A percentile compares a stretch with the other conserved stretches of the same genome.
Evolutionary conservation across 169 alveolate genomes (phyloP).

Genomic region (Cytauxzoon felis): DNA sequence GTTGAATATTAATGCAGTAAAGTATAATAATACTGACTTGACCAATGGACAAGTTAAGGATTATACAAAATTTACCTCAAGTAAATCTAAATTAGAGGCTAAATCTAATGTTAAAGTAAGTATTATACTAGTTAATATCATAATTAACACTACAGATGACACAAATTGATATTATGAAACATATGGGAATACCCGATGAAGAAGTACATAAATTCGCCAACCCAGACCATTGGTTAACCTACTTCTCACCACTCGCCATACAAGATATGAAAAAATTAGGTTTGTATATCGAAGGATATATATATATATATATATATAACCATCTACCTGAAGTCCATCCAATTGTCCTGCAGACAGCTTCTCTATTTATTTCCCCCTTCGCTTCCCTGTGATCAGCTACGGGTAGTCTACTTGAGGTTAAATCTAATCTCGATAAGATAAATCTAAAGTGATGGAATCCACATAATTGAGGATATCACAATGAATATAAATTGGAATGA

Average conservation of each 20-base stretch:
- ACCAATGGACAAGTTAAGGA: slow-evolving; percentile 52
- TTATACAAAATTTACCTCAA: slow-evolving; percentile 68
- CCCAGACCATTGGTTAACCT: slow-evolving; percentile 95
- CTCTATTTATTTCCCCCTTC: too few species aligned
- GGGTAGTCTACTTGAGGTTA: too few species aligned
- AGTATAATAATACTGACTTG: background rate
- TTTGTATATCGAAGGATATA: slow-evolving; percentile 79
- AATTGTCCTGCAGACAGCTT: too few species aligned
- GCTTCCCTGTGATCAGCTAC: too few species aligned
- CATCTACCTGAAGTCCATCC: background rate
- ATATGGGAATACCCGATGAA: slow-evolving; percentile 89
- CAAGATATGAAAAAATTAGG: slow-evolving; percentile 82
- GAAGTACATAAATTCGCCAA: slow-evolving; percentile 92
- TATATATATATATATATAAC: slow-evolving; percentile 33
- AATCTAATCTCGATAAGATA: too few species aligned
- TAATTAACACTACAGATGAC: slow-evolving; percentile 75
- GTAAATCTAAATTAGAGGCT: slow-evolving; percentile 82
- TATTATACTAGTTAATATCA: background rate
- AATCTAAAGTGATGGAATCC: too few species aligned
- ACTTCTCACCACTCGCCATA: slow-evolving; percentile 94
- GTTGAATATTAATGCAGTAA: background rate
- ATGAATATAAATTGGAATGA: too few species aligned
- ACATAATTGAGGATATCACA: background rate
- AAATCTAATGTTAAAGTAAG: slow-evolving; percentile 76
- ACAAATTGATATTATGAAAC: slow-evolving; percentile 87